Evolutionary conservation across 805 yeast genomes (phyloP), one percentile per base, ranked within the genome.

Genomic region (Candida lessepsii): DNA sequence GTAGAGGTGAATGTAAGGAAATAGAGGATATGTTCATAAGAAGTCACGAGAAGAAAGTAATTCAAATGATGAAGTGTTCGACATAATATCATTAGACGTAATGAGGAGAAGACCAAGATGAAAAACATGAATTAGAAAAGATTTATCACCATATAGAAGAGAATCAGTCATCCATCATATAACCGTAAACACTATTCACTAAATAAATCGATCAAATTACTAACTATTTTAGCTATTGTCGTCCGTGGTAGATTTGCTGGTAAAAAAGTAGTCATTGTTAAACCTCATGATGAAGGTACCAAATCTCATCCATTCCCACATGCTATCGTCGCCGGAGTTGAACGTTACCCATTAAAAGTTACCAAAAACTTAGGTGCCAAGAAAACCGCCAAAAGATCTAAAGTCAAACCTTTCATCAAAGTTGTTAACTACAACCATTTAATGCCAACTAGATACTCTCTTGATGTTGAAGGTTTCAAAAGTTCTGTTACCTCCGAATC

Each of bases 161-260:
- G 23, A 20, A 20, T 20, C 23, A 20, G 23, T 20, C 23, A 20
- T 20, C 23, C 23, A 20, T 20, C 6, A 20, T 9, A n/a, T n/a
- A n/a, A n/a, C n/a, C n/a, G n/a, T n/a, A n/a, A n/a, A n/a, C n/a
- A n/a, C n/a, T n/a, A n/a, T n/a, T n/a, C n/a, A n/a, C n/a, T n/a
- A n/a, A 20, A 20, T 9, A 7, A 20, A 20, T 20, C 23, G 9
- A 20, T 20, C 23, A 20, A 20, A 20, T 20, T 20, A 20, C 23
- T 20, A 20, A 20, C 23, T 20, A 20, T 20, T 29, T 16, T 69
- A 86, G 95, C 98, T 80, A 90, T 93, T 78, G 90, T 93, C 73
- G 96, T 90, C 75, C 91, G 98, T 76, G 99, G 99, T 70, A 93
- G 99, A 81, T 91, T 81, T 87, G 99, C 99, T 73, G 99, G 99